These are phyloP conservation scores for Ascochyta rabiei DNA, from an alignment of 2,329 filamentous ascomycete species.

Conservation along the genomic window DNA sequence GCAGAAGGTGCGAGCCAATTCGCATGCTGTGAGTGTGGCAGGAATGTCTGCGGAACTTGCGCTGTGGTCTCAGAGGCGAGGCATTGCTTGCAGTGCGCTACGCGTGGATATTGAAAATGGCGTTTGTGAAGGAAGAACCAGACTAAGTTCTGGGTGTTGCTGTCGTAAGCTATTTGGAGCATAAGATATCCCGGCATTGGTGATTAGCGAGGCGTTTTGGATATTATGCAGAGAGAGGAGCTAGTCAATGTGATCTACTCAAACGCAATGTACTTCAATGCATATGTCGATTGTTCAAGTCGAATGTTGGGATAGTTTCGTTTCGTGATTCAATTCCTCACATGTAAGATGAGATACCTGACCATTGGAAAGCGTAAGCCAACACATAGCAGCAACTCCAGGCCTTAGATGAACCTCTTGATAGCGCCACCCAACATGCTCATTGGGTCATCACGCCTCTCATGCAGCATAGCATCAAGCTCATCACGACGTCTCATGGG, in stretches of 20 bases:
- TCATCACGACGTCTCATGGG: constrained; percentile 26
- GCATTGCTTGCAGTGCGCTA: constrained; percentile 52
- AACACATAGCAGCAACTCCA: neutral
- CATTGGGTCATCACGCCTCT: constrained; percentile 2
- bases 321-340: neutral
- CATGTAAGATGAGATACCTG: neutral
- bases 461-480: constrained; percentile 32
- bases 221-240: neutral
- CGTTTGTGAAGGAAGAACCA: too few species aligned
- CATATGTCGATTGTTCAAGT: too few species aligned
- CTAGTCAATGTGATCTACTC: neutral
- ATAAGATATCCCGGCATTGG: constrained; percentile 6
- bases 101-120: constrained; percentile 4
- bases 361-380: neutral
- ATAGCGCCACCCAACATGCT: neutral
- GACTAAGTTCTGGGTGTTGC: neutral
- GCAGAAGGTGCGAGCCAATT: constrained; percentile 34
- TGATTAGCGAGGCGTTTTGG: constrained; percentile 18
- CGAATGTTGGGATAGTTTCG: too few species aligned
- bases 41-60: constrained; percentile 51
- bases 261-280: too few species aligned
- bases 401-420: constrained; percentile 13
- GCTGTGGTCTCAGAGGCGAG: constrained; percentile 47
- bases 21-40: constrained; percentile 48
- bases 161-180: neutral